Evolutionary conservation across 2,329 filamentous ascomycete genomes (phyloP).

Genomic region (Fusarium pseudoanthophilum): DNA sequence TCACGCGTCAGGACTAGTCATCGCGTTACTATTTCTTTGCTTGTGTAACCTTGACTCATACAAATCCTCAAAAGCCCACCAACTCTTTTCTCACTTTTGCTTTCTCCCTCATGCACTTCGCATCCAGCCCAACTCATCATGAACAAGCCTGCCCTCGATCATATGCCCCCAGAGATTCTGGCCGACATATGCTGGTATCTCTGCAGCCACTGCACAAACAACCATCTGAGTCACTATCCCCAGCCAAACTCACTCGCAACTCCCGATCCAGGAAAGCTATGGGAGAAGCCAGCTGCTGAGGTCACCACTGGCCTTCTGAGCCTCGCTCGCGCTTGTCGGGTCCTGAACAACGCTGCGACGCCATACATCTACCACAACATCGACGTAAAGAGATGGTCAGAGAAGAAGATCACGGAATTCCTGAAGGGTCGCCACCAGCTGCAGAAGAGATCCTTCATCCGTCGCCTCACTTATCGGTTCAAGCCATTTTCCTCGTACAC

Average conservation of each 20-base stretch:
- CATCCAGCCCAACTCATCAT: not conserved
- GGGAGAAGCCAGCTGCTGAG: not conserved
- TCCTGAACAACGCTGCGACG: not conserved
- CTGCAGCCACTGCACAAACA: not conserved
- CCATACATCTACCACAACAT: not conserved
- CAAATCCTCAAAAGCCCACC: not conserved
- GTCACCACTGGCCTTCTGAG: not conserved
- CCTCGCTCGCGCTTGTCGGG: not conserved
- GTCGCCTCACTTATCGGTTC: fast-evolving
- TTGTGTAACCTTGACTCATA: not conserved
- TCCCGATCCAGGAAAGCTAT: not conserved
- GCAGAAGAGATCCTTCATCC: not conserved
- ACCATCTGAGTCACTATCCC: not conserved
- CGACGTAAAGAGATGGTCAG: fast-evolving
- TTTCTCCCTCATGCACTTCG: not conserved
- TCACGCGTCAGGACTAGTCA: not conserved
- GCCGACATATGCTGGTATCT: not conserved
- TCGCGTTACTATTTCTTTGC: not conserved
- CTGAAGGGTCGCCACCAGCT: not conserved
- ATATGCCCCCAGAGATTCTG: not conserved
- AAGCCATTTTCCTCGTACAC: not conserved
- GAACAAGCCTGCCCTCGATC: not conserved
- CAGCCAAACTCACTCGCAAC: not conserved
- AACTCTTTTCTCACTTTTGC: not conserved
- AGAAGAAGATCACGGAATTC: not conserved